These are phyloP conservation scores for Exobasidium cylindrosporum DNA, from an alignment of 1,284 basidiomycete species.

Conservation along the genomic window DNA sequence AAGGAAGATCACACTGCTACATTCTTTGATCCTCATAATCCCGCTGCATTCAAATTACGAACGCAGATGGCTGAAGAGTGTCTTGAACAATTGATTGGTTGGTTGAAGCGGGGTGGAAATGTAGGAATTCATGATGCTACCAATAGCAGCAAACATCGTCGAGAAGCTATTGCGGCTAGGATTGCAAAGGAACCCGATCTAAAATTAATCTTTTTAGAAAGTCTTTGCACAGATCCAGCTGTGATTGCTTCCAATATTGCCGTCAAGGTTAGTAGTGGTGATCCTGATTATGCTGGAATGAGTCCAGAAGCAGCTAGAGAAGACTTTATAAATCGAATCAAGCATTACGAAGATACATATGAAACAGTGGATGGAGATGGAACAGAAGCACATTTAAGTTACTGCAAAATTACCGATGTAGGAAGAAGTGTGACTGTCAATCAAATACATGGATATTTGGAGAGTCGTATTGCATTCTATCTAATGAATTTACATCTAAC, in stretches of 20 bases:
- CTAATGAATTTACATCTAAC: constrained; percentile 98
- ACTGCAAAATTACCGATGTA: constrained; percentile 56
- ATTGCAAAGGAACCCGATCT: constrained; percentile 88
- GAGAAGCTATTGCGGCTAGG: constrained; percentile 73
- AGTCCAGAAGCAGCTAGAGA: constrained; percentile 76
- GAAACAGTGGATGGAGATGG: constrained; percentile 68
- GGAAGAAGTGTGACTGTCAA: constrained; percentile 51
- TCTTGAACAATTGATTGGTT: constrained; percentile 87
- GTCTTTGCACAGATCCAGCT: constrained; percentile 71
- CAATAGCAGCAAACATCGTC: constrained; percentile 76
- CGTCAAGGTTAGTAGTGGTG: constrained; percentile 89
- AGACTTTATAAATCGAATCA: constrained; percentile 88
- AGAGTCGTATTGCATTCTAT: constrained; percentile 95
- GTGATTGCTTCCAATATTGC: constrained; percentile 93
- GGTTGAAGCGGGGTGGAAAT: constrained; percentile 88
- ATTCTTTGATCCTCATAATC: constrained; percentile 87
- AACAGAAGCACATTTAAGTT: constrained; percentile 67
- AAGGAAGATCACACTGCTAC: constrained; percentile 85
- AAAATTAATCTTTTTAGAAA: constrained; percentile 85
- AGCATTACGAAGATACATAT: constrained; percentile 91
- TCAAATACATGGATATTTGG: constrained; percentile 70
- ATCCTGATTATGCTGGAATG: constrained; percentile 93
- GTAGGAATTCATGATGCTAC: constrained; percentile 98
- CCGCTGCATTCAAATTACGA: constrained; percentile 71
- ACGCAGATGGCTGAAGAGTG: constrained; percentile 87